Base-by-base conservation (phyloP, 768 basidiomycete species). In the Lactarius sp. region DNA sequence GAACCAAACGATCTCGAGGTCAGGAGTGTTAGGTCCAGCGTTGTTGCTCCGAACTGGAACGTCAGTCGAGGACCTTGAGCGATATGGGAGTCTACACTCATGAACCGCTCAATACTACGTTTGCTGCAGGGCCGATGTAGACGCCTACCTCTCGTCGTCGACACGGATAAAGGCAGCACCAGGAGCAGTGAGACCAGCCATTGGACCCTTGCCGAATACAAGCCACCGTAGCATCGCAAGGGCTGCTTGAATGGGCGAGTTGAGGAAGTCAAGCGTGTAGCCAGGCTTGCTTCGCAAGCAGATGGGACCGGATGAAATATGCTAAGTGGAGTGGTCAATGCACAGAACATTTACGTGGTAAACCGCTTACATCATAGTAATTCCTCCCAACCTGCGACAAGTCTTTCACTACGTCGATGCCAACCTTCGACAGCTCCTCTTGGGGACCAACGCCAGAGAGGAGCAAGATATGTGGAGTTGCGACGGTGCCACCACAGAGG, bases 361-460 rank as follows among this genome's bases (percentile, higher is more conserved):
- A 22, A 51, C n/a, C 1, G 10, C 64, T 59, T 36, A 67, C 66
- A 16, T 67, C 58, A 56, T 49, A 52, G 27, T 65, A 67, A 12
- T 67, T 67, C 54, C 60, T 66, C 54, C 66, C 66, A 47, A 67
- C 66, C 9, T 67, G 62, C 2, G 66, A 12, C 42, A 67, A 37
- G 37, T 60, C 55, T 39, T 67, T 64, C 16, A 64, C 52, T 5
- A 57, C 56, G 20, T 56, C 52, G 36, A 81, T 75, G 14, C 70
- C 70, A 52, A 74, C 64, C 27, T 56, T 61, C 31, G 71, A 68
- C 9, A 79, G 65, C 10, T 74, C 69, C 3, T 62, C 69, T 31
- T 71, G 69, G 16, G 76, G 75, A 31, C 79, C 79, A 64, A 80
- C 70, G 13, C 79, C 79, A n/a, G 76, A 77, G 14, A 79, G 69